Evolutionary conservation across 805 yeast genomes (phyloP).

Genomic region (Scheffersomyces stipitis): DNA sequence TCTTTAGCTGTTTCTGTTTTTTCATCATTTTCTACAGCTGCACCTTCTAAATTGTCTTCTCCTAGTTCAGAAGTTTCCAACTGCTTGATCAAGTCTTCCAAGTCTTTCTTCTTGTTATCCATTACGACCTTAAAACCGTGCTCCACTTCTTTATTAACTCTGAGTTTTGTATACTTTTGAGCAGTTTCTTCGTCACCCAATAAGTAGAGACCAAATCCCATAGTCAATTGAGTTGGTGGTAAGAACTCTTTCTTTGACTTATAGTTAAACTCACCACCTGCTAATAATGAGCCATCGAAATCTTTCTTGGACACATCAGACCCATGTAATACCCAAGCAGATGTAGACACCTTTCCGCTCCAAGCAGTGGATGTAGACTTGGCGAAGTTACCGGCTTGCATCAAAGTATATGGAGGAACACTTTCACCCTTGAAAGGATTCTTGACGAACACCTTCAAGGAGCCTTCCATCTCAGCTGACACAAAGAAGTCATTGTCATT

Average conservation of each 20-base stretch:
- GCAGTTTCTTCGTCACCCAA: conserved; percentile 59
- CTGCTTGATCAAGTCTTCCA: conserved; percentile 20
- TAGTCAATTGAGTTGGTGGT: conserved; percentile 79
- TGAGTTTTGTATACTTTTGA: conserved; percentile 21
- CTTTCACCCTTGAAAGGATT: conserved; percentile 71
- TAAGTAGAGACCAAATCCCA: conserved; percentile 89
- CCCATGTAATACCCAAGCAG: conserved; percentile 85
- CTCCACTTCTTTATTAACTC: conserved; percentile 32
- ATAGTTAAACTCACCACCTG: conserved; percentile 60
- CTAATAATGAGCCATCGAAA: conserved; percentile 54
- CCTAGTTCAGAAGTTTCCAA: neutral
- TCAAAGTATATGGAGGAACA: conserved; percentile 81
- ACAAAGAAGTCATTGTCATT: conserved; percentile 72
- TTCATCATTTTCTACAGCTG: neutral
- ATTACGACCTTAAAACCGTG: conserved; percentile 37
- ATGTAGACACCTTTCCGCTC: conserved; percentile 78
- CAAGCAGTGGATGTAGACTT: conserved; percentile 83
- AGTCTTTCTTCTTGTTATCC: conserved; percentile 38
- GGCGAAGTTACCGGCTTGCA: conserved; percentile 89
- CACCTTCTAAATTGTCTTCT: too few relatives aligned
- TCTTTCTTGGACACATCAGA: conserved; percentile 69
- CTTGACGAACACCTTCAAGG: conserved; percentile 75
- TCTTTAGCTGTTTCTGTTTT: neutral
- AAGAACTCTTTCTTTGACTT: conserved; percentile 56
- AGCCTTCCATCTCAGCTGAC: conserved; percentile 69